A percentile compares a stretch with the other conserved stretches of the same genome.
phyloP scores from a whole-genome alignment of 2,329 filamentous ascomycete species.

The Claviceps africana region DNA sequence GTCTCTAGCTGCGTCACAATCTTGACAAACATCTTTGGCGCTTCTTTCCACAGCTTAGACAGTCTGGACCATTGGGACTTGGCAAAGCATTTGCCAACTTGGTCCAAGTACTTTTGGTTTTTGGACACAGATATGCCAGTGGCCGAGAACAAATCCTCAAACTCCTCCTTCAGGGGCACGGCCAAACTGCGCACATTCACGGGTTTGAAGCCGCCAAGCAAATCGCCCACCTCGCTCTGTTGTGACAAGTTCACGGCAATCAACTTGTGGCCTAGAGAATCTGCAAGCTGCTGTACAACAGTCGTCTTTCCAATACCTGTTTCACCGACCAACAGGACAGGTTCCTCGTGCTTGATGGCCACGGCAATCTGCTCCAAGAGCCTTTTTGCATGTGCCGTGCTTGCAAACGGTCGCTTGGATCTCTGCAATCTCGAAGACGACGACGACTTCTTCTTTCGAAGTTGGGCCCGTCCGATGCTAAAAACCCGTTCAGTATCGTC shows the following conservation, averaged over 20 bases:
- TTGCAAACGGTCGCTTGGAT: constrained; percentile 62
- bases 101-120: constrained; percentile 75
- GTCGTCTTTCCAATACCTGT: constrained; percentile 98
- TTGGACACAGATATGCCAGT: constrained; percentile 77
- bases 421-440: constrained; percentile 32
- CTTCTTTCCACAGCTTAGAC: constrained; percentile 76
- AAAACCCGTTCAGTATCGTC: constrained; percentile 45
- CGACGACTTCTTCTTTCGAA: constrained; percentile 41
- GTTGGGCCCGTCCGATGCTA: constrained; percentile 49
- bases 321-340: constrained; percentile 89
- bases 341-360: constrained; percentile 71
- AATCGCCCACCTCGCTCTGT: constrained; percentile 92
- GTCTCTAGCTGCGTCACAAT: constrained; percentile 44
- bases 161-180: constrained; percentile 83
- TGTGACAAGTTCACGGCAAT: constrained; percentile 93
- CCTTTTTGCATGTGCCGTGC: constrained; percentile 70
- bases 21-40: constrained; percentile 71
- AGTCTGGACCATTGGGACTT: constrained; percentile 80
- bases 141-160: constrained; percentile 73
- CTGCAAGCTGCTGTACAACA: constrained; percentile 81
- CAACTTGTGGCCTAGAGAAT: constrained; percentile 70
- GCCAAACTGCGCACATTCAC: constrained; percentile 80
- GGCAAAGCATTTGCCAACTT: constrained; percentile 63
- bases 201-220: constrained; percentile 92
- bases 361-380: constrained; percentile 80